Percentiles rank a stretch among this genome's conserved stretches.
Evolutionary conservation across 2,329 filamentous ascomycete species (phyloP).

Genomic region (Harringtonia aguacate): DNA sequence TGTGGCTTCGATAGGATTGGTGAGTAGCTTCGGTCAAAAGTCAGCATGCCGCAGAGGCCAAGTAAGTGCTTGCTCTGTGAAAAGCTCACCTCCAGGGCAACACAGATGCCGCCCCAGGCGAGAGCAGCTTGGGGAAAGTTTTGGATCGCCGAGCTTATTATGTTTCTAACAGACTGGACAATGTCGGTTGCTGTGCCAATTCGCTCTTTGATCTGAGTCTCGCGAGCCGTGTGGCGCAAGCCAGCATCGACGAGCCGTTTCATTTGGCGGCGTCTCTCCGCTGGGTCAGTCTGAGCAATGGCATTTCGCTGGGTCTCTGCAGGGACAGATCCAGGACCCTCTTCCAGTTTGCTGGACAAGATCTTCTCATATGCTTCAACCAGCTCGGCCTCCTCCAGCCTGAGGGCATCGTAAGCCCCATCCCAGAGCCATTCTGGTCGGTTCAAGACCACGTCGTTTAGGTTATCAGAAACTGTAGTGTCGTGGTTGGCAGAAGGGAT

Average conservation of each 20-base stretch:
- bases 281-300: slow-evolving; percentile 5
- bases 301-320: background rate
- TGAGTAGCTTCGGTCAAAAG: too few relatives aligned
- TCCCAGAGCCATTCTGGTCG: too few relatives aligned
- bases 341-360: slow-evolving; percentile 8
- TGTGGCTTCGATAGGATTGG: slow-evolving; percentile 17
- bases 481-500: too few relatives aligned
- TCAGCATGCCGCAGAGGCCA: too few relatives aligned
- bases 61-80: too few relatives aligned
- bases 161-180: slow-evolving; percentile 15
- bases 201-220: slow-evolving; percentile 14
- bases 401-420: slow-evolving; percentile 18
- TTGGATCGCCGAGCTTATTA: slow-evolving; percentile 17
- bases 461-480: too few relatives aligned
- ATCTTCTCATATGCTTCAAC: slow-evolving; percentile 15
- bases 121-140: slow-evolving; percentile 22
- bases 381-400: slow-evolving; percentile 13
- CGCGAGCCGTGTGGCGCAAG: slow-evolving; percentile 15
- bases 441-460: too few relatives aligned
- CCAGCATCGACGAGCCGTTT: slow-evolving; percentile 17
- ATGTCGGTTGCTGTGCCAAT: slow-evolving; percentile 11
- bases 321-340: background rate
- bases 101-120: slow-evolving; percentile 24
- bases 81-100: slow-evolving; percentile 20
- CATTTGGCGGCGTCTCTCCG: slow-evolving; percentile 16